Evolutionary conservation across 208 protist genomes (phyloP), one percentile per base, ranked within the genome.

Genomic region (Naegleria gruberi): DNA sequence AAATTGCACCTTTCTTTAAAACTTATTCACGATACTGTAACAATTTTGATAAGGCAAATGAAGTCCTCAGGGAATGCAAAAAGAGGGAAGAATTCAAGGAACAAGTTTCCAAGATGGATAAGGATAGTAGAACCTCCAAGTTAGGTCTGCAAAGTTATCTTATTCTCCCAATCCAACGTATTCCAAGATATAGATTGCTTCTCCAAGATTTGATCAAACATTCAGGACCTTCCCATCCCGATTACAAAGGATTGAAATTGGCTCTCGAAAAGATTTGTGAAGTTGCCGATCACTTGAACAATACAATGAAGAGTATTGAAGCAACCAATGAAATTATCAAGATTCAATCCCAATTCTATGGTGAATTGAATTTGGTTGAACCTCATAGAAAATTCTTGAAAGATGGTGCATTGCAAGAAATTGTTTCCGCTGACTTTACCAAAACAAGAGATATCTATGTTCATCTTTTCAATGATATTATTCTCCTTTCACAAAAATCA

Each of bases 391-490:
- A 30, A 34, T 86, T 86, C 41, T 42, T 47, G 4, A 86, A 42
- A 26, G 41, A 86, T 26, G 82, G 82, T 15, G 6, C 12, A 40
- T 17, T 55, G 42, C 12, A 41, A 41, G 82, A 87, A n/a, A 12
- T 87, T 37, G 23, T n/a, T 23, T 41, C 30, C 1, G 7, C 17
- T 10, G 23, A 86, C n/a, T 40, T 87, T 40, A 47, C 12, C 6
- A 23, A 41, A 26, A 40, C 26, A 87, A 19, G 10, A 40, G 17
- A 34, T 15, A 82, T 51, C n/a, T 55, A 87, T 40, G 8, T 87
- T 26, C 82, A 87, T 87, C 55, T 87, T 40, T 87, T 87, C 26
- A 87, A 87, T 51, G 82, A 87, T 17, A 87, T 87, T n/a, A 6
- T 87, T 40, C 8, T 87, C 4, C 55, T 41, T 8, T 87, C 82